Conservation (phyloP, 495 filamentous ascomycete genomes). For the Annulohypoxylon stygium region DNA sequence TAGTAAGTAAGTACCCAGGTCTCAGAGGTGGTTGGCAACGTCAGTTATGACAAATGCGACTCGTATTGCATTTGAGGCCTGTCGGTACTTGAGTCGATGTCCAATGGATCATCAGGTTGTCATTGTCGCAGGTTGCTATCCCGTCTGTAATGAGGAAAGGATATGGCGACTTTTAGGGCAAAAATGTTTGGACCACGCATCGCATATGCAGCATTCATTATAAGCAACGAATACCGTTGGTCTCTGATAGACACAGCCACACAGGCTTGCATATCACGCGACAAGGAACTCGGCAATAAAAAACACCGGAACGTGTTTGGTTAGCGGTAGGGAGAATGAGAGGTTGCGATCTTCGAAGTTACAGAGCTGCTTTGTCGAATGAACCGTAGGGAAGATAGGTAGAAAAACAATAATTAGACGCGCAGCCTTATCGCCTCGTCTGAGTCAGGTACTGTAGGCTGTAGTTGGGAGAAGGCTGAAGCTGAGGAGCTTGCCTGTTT, state of each 20-base stretch:
- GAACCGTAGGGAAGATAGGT: conserved; percentile 7
- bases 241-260: conserved; percentile 42
- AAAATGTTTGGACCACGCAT: conserved; percentile 44
- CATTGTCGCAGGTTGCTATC: conserved; percentile 29
- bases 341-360: background rate
- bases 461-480: conserved; percentile 3
- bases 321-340: conserved; percentile 21
- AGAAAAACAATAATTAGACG: conserved; percentile 20
- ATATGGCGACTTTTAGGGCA: conserved; percentile 36
- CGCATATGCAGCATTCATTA: conserved; percentile 43
- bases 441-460: conserved; percentile 27
- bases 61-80: conserved; percentile 40
- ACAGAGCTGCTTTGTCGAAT: background rate
- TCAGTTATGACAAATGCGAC: conserved; percentile 47
- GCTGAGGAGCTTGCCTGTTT: conserved; percentile 20
- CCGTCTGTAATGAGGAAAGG: conserved; percentile 39
- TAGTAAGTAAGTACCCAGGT: conserved; percentile 35
- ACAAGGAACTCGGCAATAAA: conserved; percentile 44
- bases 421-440: conserved; percentile 42
- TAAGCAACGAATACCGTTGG: conserved; percentile 41
- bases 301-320: conserved; percentile 38
- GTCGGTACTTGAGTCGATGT: conserved; percentile 43
- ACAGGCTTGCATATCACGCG: conserved; percentile 46
- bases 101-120: conserved; percentile 33
- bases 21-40: conserved; percentile 27